Percentiles rank a stretch among this genome's conserved stretches.
These are phyloP conservation scores for Kwoniella dejecticola DNA, from an alignment of 768 basidiomycete genomes.

Conservation along the genomic window DNA sequence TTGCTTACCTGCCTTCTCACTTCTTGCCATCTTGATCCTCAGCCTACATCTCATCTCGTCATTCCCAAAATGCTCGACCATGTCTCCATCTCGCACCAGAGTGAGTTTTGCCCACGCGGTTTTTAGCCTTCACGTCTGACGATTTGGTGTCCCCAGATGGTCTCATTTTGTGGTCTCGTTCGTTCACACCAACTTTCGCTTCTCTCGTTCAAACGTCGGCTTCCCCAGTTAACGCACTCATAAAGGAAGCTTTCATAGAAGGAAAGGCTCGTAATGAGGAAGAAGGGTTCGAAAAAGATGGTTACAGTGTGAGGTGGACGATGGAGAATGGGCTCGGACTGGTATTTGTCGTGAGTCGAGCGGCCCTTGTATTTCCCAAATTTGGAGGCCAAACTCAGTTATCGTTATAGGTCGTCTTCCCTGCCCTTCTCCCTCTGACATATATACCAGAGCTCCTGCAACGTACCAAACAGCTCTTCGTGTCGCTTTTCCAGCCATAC, in stretches of 20 bases:
- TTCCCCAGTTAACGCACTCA: slow-evolving; percentile 83
- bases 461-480: slow-evolving; percentile 78
- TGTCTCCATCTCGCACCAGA: slow-evolving; percentile 93
- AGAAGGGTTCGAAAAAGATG: slow-evolving; percentile 87
- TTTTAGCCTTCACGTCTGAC: not conserved
- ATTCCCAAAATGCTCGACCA: slow-evolving; percentile 85
- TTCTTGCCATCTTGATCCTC: too few relatives aligned
- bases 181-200: slow-evolving; percentile 84
- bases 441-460: slow-evolving; percentile 87
- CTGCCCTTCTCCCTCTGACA: slow-evolving; percentile 89
- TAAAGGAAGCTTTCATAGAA: slow-evolving; percentile 89
- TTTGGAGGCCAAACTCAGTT: not conserved
- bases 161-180: slow-evolving; percentile 88
- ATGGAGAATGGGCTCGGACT: slow-evolving; percentile 93
- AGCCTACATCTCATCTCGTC: too few relatives aligned
- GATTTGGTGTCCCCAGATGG: slow-evolving; percentile 64
- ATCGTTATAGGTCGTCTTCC: slow-evolving; percentile 78
- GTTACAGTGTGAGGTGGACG: slow-evolving; percentile 91
- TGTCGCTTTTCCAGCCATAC: slow-evolving; percentile 83
- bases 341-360: slow-evolving; percentile 81
- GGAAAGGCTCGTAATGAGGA: slow-evolving; percentile 64
- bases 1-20: too few relatives aligned
- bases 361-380: too few relatives aligned
- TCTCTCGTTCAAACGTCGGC: slow-evolving; percentile 69
- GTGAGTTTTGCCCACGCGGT: slow-evolving; percentile 55